A percentile compares a stretch with the other conserved stretches of the same genome.
Conservation (phyloP, 805 yeast genomes). For the Nadsonia fulvescens region DNA sequence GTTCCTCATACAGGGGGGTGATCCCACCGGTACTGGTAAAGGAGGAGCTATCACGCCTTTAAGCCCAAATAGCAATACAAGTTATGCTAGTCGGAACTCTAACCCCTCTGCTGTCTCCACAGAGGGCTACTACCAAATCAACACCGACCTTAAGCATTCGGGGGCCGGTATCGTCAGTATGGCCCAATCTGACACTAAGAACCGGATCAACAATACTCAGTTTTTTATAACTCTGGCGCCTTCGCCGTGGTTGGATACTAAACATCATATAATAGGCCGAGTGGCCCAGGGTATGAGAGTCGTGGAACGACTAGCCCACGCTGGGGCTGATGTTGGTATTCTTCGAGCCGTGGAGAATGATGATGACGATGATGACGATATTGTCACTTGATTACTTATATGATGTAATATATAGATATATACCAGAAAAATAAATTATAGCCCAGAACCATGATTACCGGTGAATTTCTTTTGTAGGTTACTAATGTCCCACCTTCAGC, state of each 20-base stretch:
- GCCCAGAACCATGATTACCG: too few relatives aligned
- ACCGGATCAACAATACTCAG: constrained; percentile 86
- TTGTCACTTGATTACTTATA: too few relatives aligned
- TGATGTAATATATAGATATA: too few relatives aligned
- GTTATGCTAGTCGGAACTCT: too few relatives aligned
- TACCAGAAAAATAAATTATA: too few relatives aligned
- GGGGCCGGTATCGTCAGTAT: constrained; percentile 70
- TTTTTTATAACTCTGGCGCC: constrained; percentile 76
- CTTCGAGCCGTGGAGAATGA: too few relatives aligned
- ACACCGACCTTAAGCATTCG: constrained; percentile 35
- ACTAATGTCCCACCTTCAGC: too few relatives aligned
- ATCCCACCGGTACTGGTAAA: constrained; percentile 21
- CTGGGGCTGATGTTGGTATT: constrained; percentile 27
- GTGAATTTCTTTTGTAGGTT: too few relatives aligned
- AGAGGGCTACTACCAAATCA: constrained; percentile 76
- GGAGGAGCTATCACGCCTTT: constrained; percentile 60
- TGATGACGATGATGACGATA: too few relatives aligned
- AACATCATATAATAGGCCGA: constrained; percentile 82
- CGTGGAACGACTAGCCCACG: constrained; percentile 39
- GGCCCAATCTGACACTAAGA: constrained; percentile 87
- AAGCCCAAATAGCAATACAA: too few relatives aligned
- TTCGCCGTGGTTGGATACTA: constrained; percentile 78
- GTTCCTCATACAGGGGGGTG: constrained; percentile 18
- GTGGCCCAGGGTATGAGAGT: constrained; percentile 26
- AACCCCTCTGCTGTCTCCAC: too few relatives aligned